These are phyloP conservation scores for Moricandia moricandioides DNA, from an alignment of 345 rosid species.

Conservation along the genomic window DNA sequence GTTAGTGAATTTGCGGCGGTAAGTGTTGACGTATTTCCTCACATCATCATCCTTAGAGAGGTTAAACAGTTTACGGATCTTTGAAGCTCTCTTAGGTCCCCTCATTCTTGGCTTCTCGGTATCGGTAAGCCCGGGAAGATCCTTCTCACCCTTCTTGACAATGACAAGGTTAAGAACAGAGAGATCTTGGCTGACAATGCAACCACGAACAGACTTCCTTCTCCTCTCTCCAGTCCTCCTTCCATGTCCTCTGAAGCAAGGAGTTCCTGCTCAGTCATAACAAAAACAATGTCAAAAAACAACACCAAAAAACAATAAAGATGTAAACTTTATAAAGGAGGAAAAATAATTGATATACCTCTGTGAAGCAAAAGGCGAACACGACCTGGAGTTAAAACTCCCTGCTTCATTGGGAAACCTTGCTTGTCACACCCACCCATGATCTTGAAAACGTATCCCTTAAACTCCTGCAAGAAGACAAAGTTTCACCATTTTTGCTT, in stretches of 20 bases:
- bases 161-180: constrained; percentile 78
- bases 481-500: not conserved
- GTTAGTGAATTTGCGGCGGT: constrained; percentile 70
- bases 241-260: constrained; percentile 77
- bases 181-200: constrained; percentile 78
- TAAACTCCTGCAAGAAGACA: constrained; percentile 56
- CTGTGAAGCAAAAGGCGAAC: constrained; percentile 76
- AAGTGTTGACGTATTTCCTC: constrained; percentile 73
- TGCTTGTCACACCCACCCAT: constrained; percentile 95
- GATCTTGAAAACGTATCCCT: constrained; percentile 80
- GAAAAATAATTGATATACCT: constrained; percentile 29
- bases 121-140: constrained; percentile 74
- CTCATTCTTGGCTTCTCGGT: constrained; percentile 79
- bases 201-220: constrained; percentile 88
- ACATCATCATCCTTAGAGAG: constrained; percentile 80
- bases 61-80: constrained; percentile 73
- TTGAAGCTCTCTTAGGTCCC: constrained; percentile 82
- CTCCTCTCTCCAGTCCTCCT: constrained; percentile 75
- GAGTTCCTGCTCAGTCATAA: constrained; percentile 48
- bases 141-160: constrained; percentile 76
- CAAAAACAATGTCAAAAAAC: not conserved
- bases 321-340: not conserved
- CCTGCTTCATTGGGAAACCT: constrained; percentile 93
- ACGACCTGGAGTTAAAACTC: constrained; percentile 80
- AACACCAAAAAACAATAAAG: not conserved